Percentiles rank a stretch among this genome's conserved stretches.
phyloP scores from a whole-genome alignment of 306 rosid genomes.

The Nissolia schottii region DNA sequence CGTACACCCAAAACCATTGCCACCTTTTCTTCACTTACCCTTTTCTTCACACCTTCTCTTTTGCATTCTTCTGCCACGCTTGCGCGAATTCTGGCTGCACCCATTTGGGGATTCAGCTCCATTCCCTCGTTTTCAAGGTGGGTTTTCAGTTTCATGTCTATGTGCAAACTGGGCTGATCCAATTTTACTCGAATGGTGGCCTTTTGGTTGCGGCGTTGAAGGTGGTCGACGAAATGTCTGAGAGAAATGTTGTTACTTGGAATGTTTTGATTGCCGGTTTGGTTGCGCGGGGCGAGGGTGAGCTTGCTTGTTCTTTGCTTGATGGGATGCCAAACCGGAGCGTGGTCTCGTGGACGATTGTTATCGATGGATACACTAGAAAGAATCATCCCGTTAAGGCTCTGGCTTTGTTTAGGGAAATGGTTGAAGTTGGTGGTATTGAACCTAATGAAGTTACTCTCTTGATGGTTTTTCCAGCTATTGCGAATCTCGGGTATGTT shows the following conservation, averaged over 20 bases:
- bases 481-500: too few relatives aligned
- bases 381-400: too few relatives aligned
- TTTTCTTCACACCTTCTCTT: slow-evolving; percentile 49
- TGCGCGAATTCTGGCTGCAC: slow-evolving; percentile 31
- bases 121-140: slow-evolving; percentile 43
- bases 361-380: too few relatives aligned
- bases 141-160: slow-evolving; percentile 63
- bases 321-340: too few relatives aligned
- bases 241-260: slow-evolving; percentile 35
- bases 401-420: too few relatives aligned
- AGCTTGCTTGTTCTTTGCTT: too few relatives aligned
- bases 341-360: too few relatives aligned
- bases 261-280: too few relatives aligned
- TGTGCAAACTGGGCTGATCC: too few relatives aligned
- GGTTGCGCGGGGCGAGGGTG: too few relatives aligned
- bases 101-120: slow-evolving; percentile 45
- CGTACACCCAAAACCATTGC: background rate
- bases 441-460: slow-evolving; percentile 59
- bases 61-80: slow-evolving; percentile 47
- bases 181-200: too few relatives aligned
- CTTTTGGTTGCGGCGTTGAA: slow-evolving; percentile 38
- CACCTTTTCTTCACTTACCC: slow-evolving; percentile 3
- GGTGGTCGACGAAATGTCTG: slow-evolving; percentile 54
- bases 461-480: slow-evolving; percentile 54
- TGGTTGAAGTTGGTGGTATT: slow-evolving; percentile 37